Percentiles rank a stretch among this genome's conserved stretches.
Evolutionary conservation across 257 asterid species (phyloP).

Genomic region (Nicotiana obtusifolia): DNA sequence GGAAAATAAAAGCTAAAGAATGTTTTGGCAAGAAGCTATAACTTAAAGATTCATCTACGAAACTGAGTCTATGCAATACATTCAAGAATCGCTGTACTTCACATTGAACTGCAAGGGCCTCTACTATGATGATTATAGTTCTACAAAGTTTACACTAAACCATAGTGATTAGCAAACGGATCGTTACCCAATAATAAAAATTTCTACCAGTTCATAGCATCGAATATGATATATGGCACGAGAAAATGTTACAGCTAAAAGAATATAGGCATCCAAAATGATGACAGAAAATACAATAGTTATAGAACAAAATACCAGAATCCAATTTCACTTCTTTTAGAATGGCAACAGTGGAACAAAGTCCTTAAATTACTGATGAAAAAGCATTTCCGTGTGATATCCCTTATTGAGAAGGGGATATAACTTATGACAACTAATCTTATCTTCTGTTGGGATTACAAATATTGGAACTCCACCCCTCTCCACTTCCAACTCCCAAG

Average conservation of each 20-base stretch:
- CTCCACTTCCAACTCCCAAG: neutral
- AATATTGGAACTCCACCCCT: neutral
- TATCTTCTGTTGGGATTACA: neutral
- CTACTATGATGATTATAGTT: neutral
- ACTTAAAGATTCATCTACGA: neutral
- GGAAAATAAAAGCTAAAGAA: neutral
- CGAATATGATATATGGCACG: neutral
- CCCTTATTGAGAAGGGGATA: conserved; percentile 11
- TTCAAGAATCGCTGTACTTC: neutral
- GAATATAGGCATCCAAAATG: neutral
- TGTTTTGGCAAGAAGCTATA: neutral
- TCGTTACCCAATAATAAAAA: neutral
- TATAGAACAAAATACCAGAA: neutral
- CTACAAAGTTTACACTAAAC: neutral
- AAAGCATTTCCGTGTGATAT: conserved; percentile 1
- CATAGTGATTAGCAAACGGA: neutral
- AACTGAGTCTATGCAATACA: neutral
- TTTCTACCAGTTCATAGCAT: neutral
- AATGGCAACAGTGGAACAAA: neutral
- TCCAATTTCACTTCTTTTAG: neutral
- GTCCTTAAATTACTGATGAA: neutral
- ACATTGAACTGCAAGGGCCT: neutral
- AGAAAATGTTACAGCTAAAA: neutral
- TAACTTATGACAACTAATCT: conserved; percentile 6
- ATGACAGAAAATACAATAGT: neutral